Evolutionary conservation across 2,329 filamentous ascomycete genomes (phyloP), one percentile per base, ranked within the genome.

Genomic region (Talaromyces islandicus): DNA sequence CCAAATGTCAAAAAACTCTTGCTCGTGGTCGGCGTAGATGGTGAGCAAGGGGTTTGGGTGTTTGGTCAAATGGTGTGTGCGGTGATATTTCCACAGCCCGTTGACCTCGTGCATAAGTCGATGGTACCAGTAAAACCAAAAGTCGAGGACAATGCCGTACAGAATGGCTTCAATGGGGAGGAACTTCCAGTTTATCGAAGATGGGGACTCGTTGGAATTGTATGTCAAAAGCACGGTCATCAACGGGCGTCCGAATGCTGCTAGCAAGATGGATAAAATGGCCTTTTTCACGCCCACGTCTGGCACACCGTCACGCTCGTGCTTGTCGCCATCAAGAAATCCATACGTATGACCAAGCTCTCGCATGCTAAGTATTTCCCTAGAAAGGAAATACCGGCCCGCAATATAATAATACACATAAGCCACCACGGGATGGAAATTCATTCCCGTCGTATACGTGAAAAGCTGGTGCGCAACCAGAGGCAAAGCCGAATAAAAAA

Each of bases 71-170:
- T 77, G 75, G 48, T 78, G 75, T 0, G 73, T 77, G 52, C 74
- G 70, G 64, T 78, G 75, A 56, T 69, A 76, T 54, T 73, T 67
- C 75, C 75, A 77, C 7, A 77, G 63, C 3, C 53, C 63, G 41
- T 70, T 67, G n/a, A 73, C 55, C 57, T 76, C 73, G 61, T 77
- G 75, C 70, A 74, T 75, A 12, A 65, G 53, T 10, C 75, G 70
- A 60, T 75, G 73, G 61, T 75, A 76, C 67, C 70, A 70, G 64
- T 78, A 78, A 64, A 77, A 78, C 73, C 73, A 78, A 51, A 76
- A 75, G 62, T 77, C 76, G 5, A 78, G 67, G 10, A 77, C 64
- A 56, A 77, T 65, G 14, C 67, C 69, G 61, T 78, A 78, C 6
- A 77, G 54, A 10, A 70, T 70, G 5, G 75, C 65, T 46, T 77